Evolutionary conservation across 257 asterid genomes (phyloP).

Genomic region (Lycium ferocissimum): DNA sequence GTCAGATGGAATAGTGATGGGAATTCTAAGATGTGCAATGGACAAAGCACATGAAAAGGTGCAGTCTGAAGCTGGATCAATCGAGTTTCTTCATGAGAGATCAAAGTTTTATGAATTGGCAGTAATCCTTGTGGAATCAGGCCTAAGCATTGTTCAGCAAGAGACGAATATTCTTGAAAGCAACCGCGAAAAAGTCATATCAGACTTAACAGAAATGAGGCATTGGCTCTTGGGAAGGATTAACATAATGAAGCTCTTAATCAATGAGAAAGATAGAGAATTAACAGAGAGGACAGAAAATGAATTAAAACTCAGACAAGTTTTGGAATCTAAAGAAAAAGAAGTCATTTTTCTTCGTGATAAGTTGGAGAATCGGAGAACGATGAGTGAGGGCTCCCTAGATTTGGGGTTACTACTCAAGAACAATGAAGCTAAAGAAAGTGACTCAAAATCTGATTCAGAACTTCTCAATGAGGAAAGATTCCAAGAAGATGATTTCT

Average conservation of each 20-base stretch:
- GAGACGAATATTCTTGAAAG: constrained; percentile 60
- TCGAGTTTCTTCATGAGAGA: constrained; percentile 69
- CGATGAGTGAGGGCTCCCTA: constrained; percentile 32
- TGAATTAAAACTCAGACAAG: constrained; percentile 54
- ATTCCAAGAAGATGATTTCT: constrained; percentile 42
- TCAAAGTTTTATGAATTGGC: constrained; percentile 75
- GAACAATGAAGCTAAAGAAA: constrained; percentile 30
- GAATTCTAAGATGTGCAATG: constrained; percentile 76
- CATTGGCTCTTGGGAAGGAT: constrained; percentile 65
- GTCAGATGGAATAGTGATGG: constrained; percentile 68
- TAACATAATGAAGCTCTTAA: constrained; percentile 57
- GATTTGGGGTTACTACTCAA: constrained; percentile 22
- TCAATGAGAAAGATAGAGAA: constrained; percentile 64
- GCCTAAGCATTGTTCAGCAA: constrained; percentile 60
- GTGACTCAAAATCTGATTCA: constrained; percentile 45
- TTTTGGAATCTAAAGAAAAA: constrained; percentile 57
- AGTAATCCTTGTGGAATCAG: constrained; percentile 67
- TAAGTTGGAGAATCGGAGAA: constrained; percentile 46
- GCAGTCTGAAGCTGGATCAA: constrained; percentile 67
- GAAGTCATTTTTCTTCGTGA: constrained; percentile 48
- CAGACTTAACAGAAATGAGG: constrained; percentile 64
- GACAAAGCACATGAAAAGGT: constrained; percentile 74
- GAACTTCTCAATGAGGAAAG: constrained; percentile 53
- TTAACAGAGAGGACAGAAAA: constrained; percentile 57
- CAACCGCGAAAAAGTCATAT: constrained; percentile 53